Evolutionary conservation across 2,329 filamentous ascomycete species (phyloP), one percentile per base, ranked within the genome.

Genomic region (Calonectria pauciramosa): DNA sequence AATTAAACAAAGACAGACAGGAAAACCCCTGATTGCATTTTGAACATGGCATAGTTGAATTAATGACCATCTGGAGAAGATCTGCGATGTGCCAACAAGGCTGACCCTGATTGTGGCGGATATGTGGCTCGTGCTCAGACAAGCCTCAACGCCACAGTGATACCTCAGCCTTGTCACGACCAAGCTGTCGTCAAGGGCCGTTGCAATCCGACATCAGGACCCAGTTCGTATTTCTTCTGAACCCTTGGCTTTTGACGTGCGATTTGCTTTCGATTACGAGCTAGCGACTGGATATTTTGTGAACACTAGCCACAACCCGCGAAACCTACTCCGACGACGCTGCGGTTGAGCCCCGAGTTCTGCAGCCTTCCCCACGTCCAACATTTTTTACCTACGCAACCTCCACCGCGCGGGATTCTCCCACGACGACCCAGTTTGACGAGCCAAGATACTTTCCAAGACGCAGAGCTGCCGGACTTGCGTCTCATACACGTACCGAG

Each of bases 151-250:
- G 60, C 60, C 60, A 65, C 60, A 54, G 8, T 16, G 28, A 32
- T 47, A 9, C 28, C 60, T 49, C 60, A 65, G 60, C 60, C 60
- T 65, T 49, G 60, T 65, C 60, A 49, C 60, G 41, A 65, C 28
- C 6, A 11, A 11, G 38, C 41, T 47, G 13, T 23, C 9, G 23
- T 26, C 34, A 18, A 63, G 9, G 11, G n/a, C 16, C 5, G 16
- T 38, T 63, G 23, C 56, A 23, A 41, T 18, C 2, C 56, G 23
- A 41, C 1, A 36, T 38, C 11, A 41, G 14, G 14, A 28, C 9
- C 38, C 23, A 20, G 8, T 41, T 63, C 16, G 23, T 23, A 63
- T 63, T 41, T n/a, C 38, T 18, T n/a, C 56, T 4, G 13, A 41
- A 41, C 36, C 4, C 56, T 20, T 63, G 16, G 8, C 3, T 30